Percentiles rank a stretch among this genome's conserved stretches.
phyloP scores from a whole-genome alignment of 202 grass and related monocot genomes.

The Panicum hallii region DNA sequence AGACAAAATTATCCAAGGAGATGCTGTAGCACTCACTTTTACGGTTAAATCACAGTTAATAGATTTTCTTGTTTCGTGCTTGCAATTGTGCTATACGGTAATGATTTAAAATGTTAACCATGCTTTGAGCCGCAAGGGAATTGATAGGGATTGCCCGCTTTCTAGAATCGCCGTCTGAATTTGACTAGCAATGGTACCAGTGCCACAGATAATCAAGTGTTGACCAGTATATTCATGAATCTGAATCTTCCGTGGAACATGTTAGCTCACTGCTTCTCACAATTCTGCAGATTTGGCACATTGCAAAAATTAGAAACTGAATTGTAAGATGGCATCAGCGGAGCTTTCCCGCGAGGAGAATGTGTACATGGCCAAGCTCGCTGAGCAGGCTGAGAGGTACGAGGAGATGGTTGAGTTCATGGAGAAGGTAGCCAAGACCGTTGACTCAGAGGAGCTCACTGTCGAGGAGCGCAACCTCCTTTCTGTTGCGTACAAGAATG shows the following conservation, averaged over 20 bases:
- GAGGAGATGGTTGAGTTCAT: constrained; percentile 96
- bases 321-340: constrained; percentile 57
- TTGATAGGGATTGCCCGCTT: not conserved
- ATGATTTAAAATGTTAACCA: constrained; percentile 8
- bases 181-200: not conserved
- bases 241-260: not conserved
- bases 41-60: not conserved
- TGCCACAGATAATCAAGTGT: not conserved
- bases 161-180: not conserved
- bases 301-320: not conserved
- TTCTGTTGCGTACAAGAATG: constrained; percentile 86
- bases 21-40: not conserved
- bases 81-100: not conserved
- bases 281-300: constrained; percentile 46
- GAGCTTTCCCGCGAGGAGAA: constrained; percentile 83
- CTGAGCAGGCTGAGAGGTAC: constrained; percentile 80
- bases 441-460: constrained; percentile 69
- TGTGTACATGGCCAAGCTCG: constrained; percentile 90
- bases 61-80: not conserved
- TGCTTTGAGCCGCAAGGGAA: not conserved
- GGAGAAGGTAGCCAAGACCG: constrained; percentile 84
- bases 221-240: not conserved
- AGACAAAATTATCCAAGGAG: not conserved
- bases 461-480: constrained; percentile 90
- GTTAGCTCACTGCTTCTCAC: constrained; percentile 9